These are phyloP conservation scores for Trichoderma asperellum DNA, from an alignment of 2,329 filamentous ascomycete genomes.

Conservation along the genomic window DNA sequence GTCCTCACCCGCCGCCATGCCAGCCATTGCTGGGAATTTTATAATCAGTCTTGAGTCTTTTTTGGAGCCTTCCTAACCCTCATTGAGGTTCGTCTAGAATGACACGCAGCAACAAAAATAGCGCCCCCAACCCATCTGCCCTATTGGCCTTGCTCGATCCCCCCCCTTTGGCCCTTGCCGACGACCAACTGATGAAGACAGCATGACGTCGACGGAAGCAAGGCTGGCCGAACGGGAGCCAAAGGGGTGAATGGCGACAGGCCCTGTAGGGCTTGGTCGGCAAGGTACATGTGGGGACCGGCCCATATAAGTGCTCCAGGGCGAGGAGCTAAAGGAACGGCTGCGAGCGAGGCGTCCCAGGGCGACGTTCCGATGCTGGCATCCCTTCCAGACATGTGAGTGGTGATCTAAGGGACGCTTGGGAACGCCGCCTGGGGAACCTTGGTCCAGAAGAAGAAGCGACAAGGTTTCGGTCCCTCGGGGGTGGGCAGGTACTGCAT, in stretches of 20 bases:
- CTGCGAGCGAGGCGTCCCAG: neutral
- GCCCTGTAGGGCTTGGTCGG: slow-evolving; percentile 7
- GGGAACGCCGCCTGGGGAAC: slow-evolving; percentile 1
- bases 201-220: slow-evolving; percentile 20
- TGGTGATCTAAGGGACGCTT: slow-evolving; percentile 9
- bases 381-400: slow-evolving; percentile 6
- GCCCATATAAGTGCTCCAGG: slow-evolving; percentile 1
- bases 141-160: neutral
- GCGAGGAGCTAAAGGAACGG: neutral
- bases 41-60: neutral
- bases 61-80: neutral
- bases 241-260: slow-evolving; percentile 24
- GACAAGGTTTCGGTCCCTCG: slow-evolving; percentile 18
- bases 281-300: slow-evolving; percentile 16
- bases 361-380: slow-evolving; percentile 6
- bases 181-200: slow-evolving; percentile 6
- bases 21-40: neutral
- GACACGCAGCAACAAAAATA: slow-evolving; percentile 8
- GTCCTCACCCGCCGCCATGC: neutral
- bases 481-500: neutral
- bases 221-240: neutral
- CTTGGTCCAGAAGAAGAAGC: slow-evolving; percentile 13
- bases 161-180: neutral
- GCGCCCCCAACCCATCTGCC: neutral
- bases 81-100: neutral